Base-by-base conservation (phyloP, 1,284 basidiomycete genomes). In the Cryptococcus amylolentus region DNA sequence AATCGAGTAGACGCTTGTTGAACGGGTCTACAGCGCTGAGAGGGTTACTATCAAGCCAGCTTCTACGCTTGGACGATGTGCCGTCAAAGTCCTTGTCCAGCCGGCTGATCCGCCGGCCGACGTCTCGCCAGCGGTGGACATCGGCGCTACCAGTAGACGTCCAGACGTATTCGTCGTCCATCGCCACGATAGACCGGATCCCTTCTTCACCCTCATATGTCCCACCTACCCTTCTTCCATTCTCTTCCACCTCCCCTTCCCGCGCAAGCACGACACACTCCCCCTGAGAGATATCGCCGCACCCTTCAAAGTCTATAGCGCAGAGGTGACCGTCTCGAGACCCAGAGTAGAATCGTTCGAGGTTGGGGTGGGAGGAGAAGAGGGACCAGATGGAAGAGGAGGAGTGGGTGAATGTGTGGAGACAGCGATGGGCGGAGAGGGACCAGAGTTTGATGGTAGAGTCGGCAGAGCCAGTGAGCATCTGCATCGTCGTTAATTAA, bases 321-420 rank as follows among this genome's bases (percentile, higher is more conserved):
- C 91, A 93, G 1, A 98, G 86, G 55, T 88, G 80, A 1, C 95
- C 96, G 14, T 89, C 86, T 39, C 91, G 84, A 65, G 98, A 96
- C 16, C 95, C 96, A 2, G 94, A 97, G 78, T 96, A 97, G 80
- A 99, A 99, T 1, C 86, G 81, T 71, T 95, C 89, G 50, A 99
- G 82, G 13, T 87, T 85, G 0, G 91, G 89, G 72, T 98, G 91
- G 0, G 84, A 82, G 3, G 92, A 95, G 71, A 84, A 85, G 2
- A 99, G 81, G 0, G 91, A 88, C 95, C 96, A 98, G 37, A 98
- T 92, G 16, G 91, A 93, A 57, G 93, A 91, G 14, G 88, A 86
- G 73, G 98, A 96, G 72, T 98, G 89, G 1, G 89, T 89, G 78
- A 98, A 98, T 1, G 95, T 98, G 69, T 98, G 92, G 13, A 98